phyloP scores from a whole-genome alignment of 2,329 filamentous ascomycete genomes.

The Elsinoe perseae region DNA sequence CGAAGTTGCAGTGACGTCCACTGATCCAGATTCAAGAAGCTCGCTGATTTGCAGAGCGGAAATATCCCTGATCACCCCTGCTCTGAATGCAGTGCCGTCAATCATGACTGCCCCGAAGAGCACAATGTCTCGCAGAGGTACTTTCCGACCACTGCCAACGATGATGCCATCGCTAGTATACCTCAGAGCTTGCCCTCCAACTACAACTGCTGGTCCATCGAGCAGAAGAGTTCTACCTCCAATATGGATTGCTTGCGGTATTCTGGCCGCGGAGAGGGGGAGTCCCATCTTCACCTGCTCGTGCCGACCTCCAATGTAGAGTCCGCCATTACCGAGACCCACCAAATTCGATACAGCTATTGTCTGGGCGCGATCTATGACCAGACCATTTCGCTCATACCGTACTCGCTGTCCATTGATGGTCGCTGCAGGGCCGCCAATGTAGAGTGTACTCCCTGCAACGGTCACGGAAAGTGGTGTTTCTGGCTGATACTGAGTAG shows the following conservation, averaged over 20 bases:
- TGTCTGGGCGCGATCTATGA: neutral
- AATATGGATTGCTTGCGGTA: neutral
- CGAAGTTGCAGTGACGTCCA: neutral
- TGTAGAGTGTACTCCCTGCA: neutral
- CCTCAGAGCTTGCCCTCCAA: neutral
- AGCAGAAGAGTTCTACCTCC: neutral
- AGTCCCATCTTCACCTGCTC: neutral
- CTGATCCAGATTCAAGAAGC: neutral
- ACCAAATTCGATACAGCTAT: neutral
- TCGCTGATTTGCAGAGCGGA: neutral
- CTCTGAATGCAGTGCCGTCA: neutral
- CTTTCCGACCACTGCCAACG: neutral
- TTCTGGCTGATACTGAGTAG: no score
- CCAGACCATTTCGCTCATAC: neutral
- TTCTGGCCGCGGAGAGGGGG: neutral
- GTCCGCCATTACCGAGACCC: neutral
- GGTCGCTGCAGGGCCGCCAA: neutral
- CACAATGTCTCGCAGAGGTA: neutral
- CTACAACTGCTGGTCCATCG: neutral
- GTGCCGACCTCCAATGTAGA: neutral
- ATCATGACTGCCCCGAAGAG: neutral
- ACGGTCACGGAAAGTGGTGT: neutral
- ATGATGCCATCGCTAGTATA: neutral
- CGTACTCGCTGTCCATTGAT: neutral
- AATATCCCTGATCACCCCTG: neutral